Conservation (phyloP, 495 filamentous ascomycete genomes). For the Cairneyella variabilis region DNA sequence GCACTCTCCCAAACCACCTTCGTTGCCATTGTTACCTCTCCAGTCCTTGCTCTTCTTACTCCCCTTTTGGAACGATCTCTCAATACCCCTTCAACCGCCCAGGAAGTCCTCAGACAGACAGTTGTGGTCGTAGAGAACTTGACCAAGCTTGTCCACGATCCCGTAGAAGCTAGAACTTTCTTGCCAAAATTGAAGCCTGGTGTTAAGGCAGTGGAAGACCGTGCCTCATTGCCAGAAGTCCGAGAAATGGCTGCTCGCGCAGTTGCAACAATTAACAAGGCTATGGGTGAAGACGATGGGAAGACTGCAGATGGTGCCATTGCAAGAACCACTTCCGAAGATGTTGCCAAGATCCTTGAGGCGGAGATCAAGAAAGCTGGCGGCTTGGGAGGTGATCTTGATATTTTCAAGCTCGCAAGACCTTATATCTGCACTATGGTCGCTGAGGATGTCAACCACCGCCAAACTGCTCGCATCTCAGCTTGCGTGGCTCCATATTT, state of each 20-base stretch:
- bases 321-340: slow-evolving; percentile 64
- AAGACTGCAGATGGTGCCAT: slow-evolving; percentile 54
- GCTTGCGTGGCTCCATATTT: slow-evolving; percentile 69
- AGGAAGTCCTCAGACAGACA: slow-evolving; percentile 93
- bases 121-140: slow-evolving; percentile 98
- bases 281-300: slow-evolving; percentile 72
- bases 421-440: slow-evolving; percentile 82
- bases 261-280: slow-evolving; percentile 84
- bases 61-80: slow-evolving; percentile 91
- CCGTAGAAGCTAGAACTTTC: slow-evolving; percentile 92
- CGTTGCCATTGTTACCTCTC: slow-evolving; percentile 94
- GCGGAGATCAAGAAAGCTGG: slow-evolving; percentile 67
- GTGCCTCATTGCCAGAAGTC: slow-evolving; percentile 91
- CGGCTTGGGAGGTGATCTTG: slow-evolving; percentile 57
- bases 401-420: slow-evolving; percentile 64
- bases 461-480: slow-evolving; percentile 68
- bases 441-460: slow-evolving; percentile 82
- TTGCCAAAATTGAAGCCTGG: slow-evolving; percentile 93
- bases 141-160: slow-evolving; percentile 97
- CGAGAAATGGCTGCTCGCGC: slow-evolving; percentile 84
- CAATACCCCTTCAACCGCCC: slow-evolving; percentile 82
- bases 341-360: slow-evolving; percentile 72
- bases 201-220: slow-evolving; percentile 80
- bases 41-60: slow-evolving; percentile 93
- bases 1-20: slow-evolving; percentile 98